phyloP scores from a whole-genome alignment of 345 rosid species.

The Eucalyptus grandis region DNA sequence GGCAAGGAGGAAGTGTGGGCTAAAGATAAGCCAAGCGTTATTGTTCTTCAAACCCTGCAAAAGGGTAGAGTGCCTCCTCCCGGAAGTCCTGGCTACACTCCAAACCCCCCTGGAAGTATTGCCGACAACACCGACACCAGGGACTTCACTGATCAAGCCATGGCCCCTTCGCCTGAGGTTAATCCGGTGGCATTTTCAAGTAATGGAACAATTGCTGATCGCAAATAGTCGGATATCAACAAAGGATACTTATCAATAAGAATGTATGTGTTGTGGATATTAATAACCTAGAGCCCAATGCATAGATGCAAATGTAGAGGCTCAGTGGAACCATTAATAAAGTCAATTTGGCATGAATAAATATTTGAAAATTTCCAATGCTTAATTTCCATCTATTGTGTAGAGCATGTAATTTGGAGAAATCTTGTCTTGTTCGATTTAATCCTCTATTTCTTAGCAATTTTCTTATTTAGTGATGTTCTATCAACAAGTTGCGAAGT shows the following conservation, averaged over 20 bases:
- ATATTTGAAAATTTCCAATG: background rate
- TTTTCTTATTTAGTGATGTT: background rate
- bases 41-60: background rate
- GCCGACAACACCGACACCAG: background rate
- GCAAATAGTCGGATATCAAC: background rate
- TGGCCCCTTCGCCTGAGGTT: background rate
- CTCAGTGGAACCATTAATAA: background rate
- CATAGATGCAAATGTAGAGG: background rate
- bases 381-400: background rate
- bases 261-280: background rate
- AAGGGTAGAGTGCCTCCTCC: background rate
- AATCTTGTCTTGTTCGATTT: background rate
- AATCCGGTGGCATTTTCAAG: background rate
- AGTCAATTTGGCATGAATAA: background rate
- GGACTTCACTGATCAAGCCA: background rate
- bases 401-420: background rate
- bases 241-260: background rate
- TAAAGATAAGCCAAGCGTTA: background rate
- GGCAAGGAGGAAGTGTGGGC: background rate
- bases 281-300: background rate
- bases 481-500: background rate
- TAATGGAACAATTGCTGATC: background rate
- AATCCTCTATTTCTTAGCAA: background rate
- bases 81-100: background rate
- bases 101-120: background rate